Evolutionary conservation across 495 filamentous ascomycete genomes (phyloP).

Genomic region (Terfezia claveryi): DNA sequence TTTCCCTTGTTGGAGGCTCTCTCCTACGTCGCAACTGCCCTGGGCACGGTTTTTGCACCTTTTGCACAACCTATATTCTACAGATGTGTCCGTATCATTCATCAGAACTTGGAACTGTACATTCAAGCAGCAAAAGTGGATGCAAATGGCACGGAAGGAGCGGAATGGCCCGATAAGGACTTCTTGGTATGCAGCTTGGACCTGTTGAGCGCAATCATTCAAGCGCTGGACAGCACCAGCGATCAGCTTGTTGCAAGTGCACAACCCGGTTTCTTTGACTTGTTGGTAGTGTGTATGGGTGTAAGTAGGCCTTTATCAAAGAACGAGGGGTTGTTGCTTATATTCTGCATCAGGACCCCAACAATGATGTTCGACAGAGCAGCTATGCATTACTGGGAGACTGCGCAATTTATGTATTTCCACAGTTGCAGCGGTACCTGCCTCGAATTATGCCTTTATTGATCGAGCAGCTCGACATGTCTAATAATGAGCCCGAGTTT

Average conservation of each 20-base stretch:
- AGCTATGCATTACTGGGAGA: constrained; percentile 90
- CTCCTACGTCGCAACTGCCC: constrained; percentile 76
- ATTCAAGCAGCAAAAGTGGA: constrained; percentile 28
- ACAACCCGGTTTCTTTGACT: constrained; percentile 67
- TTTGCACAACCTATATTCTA: constrained; percentile 67
- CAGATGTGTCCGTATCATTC: constrained; percentile 76
- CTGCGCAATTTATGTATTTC: constrained; percentile 86
- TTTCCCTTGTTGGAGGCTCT: constrained; percentile 90
- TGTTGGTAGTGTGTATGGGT: constrained; percentile 72
- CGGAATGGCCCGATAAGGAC: constrained; percentile 79
- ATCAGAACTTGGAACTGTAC: constrained; percentile 63
- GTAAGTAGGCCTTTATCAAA: constrained; percentile 6
- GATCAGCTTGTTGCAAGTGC: constrained; percentile 50
- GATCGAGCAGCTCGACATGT: constrained; percentile 70
- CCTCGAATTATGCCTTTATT: constrained; percentile 52
- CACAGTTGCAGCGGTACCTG: constrained; percentile 53
- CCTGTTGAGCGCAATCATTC: constrained; percentile 79
- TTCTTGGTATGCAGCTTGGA: constrained; percentile 94
- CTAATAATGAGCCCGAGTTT: constrained; percentile 50
- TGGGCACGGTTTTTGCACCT: constrained; percentile 59
- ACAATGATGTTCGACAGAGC: constrained; percentile 87
- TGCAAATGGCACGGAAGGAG: constrained; percentile 29
- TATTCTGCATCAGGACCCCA: constrained; percentile 35
- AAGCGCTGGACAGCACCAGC: constrained; percentile 66
- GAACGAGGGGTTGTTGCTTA: not conserved